Evolutionary conservation across 805 yeast species (phyloP).

Genomic region (Sporopachydermia quercuum): DNA sequence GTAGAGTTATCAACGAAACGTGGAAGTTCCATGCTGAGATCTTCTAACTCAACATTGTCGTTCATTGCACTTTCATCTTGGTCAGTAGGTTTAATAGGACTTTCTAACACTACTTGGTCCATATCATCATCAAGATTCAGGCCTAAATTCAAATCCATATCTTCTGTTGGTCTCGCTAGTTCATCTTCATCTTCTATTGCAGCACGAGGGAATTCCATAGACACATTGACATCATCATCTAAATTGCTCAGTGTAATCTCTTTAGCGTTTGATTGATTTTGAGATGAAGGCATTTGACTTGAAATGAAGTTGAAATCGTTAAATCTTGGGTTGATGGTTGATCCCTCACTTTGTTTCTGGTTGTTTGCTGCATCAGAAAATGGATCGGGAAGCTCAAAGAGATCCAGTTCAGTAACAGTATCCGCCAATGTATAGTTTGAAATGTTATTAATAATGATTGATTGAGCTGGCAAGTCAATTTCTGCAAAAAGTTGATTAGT

Average conservation of each 20-base stretch:
- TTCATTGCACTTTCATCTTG: no score
- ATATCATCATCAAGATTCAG: conserved; percentile 28
- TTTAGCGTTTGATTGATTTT: conserved; percentile 4
- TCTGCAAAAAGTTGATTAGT: conserved; percentile 6
- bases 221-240: conserved; percentile 28
- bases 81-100: not conserved
- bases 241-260: conserved; percentile 6
- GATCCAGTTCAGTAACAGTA: conserved; percentile 65
- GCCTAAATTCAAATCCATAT: conserved; percentile 39
- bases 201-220: conserved; percentile 56
- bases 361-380: conserved; percentile 16
- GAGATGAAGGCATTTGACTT: not conserved
- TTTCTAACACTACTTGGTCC: conserved; percentile 8
- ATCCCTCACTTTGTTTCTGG: not conserved
- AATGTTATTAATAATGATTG: conserved; percentile 46
- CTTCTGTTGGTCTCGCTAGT: conserved; percentile 18
- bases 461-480: conserved; percentile 43
- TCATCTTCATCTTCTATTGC: conserved; percentile 16
- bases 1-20: not conserved
- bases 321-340: not conserved
- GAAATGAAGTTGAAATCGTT: not conserved
- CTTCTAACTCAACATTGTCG: no score
- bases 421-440: conserved; percentile 52
- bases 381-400: conserved; percentile 47
- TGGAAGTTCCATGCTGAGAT: not conserved